Conservation (phyloP, 805 yeast species). For the Pichia heedii region DNA sequence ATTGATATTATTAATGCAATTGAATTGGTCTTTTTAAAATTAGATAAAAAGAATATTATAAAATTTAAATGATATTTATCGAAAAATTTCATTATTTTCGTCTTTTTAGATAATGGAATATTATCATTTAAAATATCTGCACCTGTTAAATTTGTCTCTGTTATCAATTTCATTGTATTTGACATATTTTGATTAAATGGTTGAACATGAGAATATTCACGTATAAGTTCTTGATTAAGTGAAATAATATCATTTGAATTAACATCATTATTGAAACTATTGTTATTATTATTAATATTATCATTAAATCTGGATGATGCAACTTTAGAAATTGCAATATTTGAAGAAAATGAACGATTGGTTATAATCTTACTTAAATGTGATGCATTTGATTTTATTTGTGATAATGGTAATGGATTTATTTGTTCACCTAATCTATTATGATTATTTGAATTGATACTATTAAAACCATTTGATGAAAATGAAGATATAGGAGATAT, state of each 20-base stretch:
- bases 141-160: conserved; percentile 26
- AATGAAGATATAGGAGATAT: conserved; percentile 9
- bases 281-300: neutral
- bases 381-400: conserved; percentile 2
- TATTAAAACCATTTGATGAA: neutral
- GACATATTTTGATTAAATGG: conserved; percentile 25
- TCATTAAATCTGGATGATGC: conserved; percentile 23
- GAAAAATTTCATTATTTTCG: conserved; percentile 12
- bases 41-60: conserved; percentile 31
- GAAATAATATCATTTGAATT: conserved; percentile 10
- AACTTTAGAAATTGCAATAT: conserved; percentile 17
- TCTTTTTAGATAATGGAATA: conserved; percentile 7
- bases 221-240: conserved; percentile 22
- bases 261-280: neutral
- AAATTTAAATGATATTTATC: conserved; percentile 23
- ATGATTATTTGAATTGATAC: neutral
- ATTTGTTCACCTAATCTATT: neutral
- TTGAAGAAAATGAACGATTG: neutral
- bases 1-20: conserved; percentile 37
- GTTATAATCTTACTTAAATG: conserved; percentile 5
- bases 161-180: conserved; percentile 23
- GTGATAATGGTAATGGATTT: conserved; percentile 5
- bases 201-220: conserved; percentile 29
- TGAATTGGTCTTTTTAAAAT: conserved; percentile 42
- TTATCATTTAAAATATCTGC: conserved; percentile 21